Evolutionary conservation across 768 basidiomycete genomes (phyloP).

Genomic region (Pulveroboletus sp.): DNA sequence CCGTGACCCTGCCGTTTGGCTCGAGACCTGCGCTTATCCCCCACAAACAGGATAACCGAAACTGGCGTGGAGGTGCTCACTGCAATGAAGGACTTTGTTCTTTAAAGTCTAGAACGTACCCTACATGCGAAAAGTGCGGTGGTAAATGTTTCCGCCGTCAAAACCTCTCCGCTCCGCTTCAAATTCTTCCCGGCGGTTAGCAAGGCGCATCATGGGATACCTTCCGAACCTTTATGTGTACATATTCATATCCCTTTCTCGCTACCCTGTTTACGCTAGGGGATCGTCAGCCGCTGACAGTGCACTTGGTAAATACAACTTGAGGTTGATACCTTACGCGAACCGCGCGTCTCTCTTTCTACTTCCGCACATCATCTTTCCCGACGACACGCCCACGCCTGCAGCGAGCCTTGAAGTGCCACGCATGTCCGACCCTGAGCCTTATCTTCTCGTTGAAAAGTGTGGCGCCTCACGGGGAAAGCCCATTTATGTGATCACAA

Average conservation of each 20-base stretch:
- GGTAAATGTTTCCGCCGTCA: constrained; percentile 16
- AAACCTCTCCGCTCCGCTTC: constrained; percentile 13
- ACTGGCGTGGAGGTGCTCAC: constrained; percentile 87
- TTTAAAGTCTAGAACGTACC: constrained; percentile 17
- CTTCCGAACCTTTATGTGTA: constrained; percentile 27
- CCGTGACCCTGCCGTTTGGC: constrained; percentile 31
- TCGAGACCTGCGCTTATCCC: constrained; percentile 13
- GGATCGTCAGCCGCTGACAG: constrained; percentile 23
- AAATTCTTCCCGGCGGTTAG: constrained; percentile 18
- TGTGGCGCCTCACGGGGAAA: constrained; percentile 39
- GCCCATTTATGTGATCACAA: constrained; percentile 41
- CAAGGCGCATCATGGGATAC: constrained; percentile 24
- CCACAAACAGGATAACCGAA: constrained; percentile 70
- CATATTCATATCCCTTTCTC: constrained; percentile 28
- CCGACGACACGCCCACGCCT: constrained; percentile 8
- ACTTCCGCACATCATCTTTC: constrained; percentile 23
- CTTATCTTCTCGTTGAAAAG: constrained; percentile 39
- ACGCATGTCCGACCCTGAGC: constrained; percentile 28
- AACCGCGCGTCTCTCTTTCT: constrained; percentile 19
- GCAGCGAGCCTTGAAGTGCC: constrained; percentile 7
- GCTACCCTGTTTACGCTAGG: constrained; percentile 25
- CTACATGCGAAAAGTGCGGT: constrained; percentile 23
- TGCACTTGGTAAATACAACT: constrained; percentile 28
- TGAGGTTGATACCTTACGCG: constrained; percentile 24
- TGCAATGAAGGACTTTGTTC: constrained; percentile 37